These are phyloP conservation scores for Zymoseptoria tritici DNA, from an alignment of 2,329 filamentous ascomycete genomes.

Conservation along the genomic window DNA sequence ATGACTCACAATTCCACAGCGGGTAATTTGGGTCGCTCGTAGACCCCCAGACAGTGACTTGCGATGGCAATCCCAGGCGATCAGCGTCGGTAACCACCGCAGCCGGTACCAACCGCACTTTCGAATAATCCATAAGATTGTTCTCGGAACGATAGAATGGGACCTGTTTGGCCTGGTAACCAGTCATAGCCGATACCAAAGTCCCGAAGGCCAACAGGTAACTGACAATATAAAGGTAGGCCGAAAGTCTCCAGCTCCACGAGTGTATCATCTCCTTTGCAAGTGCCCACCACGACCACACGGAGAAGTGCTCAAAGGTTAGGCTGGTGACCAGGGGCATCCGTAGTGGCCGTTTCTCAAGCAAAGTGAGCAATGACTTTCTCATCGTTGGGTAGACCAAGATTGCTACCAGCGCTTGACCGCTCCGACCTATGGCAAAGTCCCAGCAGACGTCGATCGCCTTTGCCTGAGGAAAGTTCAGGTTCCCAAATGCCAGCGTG, in stretches of 20 bases:
- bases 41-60: background rate
- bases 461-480: slow-evolving; percentile 9
- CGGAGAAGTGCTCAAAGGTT: slow-evolving; percentile 3
- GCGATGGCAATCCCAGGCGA: background rate
- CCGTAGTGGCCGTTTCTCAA: slow-evolving; percentile 1
- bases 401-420: slow-evolving; percentile 7
- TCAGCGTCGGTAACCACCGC: background rate
- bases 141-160: slow-evolving; percentile 1
- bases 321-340: slow-evolving; percentile 2
- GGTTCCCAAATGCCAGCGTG: slow-evolving; percentile 7
- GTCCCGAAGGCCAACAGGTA: slow-evolving; percentile 6
- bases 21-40: slow-evolving; percentile 2
- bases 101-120: background rate
- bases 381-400: slow-evolving; percentile 2
- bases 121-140: slow-evolving; percentile 1
- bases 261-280: background rate
- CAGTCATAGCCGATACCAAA: slow-evolving; percentile 8
- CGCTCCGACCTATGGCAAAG: slow-evolving; percentile 7
- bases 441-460: slow-evolving; percentile 15
- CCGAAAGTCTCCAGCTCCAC: slow-evolving; percentile 6
- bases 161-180: slow-evolving; percentile 5
- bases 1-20: background rate
- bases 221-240: slow-evolving; percentile 1
- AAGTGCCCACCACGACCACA: background rate
- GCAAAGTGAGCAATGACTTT: background rate